Conservation (phyloP, 495 filamentous ascomycete genomes). For the Penicillium cosmopolitanum region DNA sequence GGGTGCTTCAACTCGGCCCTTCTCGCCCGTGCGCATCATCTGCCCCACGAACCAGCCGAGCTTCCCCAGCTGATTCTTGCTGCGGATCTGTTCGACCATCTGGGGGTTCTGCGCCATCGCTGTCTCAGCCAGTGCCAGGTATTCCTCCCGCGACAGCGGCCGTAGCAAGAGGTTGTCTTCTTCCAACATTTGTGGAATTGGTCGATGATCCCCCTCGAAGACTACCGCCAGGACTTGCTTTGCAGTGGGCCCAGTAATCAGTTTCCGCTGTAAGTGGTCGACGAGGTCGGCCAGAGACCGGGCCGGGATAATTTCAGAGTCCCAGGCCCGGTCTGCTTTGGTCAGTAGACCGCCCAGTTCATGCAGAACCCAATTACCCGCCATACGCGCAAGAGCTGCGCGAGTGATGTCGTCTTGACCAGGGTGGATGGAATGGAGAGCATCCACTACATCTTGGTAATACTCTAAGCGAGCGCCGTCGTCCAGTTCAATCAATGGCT, state of each 20-base stretch:
- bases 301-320: conserved; percentile 58
- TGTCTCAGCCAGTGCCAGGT: conserved; percentile 45
- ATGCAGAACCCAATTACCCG: conserved; percentile 77
- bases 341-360: conserved; percentile 79
- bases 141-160: conserved; percentile 56
- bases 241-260: conserved; percentile 76
- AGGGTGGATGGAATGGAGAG: conserved; percentile 46
- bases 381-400: conserved; percentile 43
- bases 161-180: conserved; percentile 66
- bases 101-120: conserved; percentile 54
- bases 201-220: conserved; percentile 56
- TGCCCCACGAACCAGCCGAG: conserved; percentile 86
- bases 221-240: conserved; percentile 71
- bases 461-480: conserved; percentile 81
- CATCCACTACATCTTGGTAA: conserved; percentile 73
- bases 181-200: conserved; percentile 63
- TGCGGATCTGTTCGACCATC: conserved; percentile 69
- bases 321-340: conserved; percentile 55
- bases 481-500: conserved; percentile 77
- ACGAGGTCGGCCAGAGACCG: conserved; percentile 69
- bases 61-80: conserved; percentile 71
- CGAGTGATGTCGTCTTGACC: conserved; percentile 32
- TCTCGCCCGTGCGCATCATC: conserved; percentile 79
- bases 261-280: conserved; percentile 59
- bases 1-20: conserved; percentile 76